phyloP scores from a whole-genome alignment of 176 grass and related monocot genomes.

The Triticum monococcum region DNA sequence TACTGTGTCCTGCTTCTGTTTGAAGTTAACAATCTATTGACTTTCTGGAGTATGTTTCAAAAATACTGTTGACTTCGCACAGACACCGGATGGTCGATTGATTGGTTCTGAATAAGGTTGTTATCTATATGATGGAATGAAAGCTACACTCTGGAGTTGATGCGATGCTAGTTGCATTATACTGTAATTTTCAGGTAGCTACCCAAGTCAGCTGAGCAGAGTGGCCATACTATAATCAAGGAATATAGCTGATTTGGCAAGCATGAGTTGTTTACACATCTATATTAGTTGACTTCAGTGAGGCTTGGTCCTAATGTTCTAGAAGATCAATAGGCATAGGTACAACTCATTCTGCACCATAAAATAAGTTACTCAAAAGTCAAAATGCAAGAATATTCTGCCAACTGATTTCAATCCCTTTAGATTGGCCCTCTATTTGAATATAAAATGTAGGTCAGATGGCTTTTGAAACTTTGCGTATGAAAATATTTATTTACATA shows the following conservation, averaged over 20 bases:
- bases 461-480: background rate
- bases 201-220: background rate
- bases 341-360: background rate
- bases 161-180: background rate
- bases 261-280: slow-evolving; percentile 19
- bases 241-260: slow-evolving; percentile 21
- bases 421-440: slow-evolving; percentile 8
- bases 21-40: background rate
- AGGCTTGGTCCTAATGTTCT: slow-evolving; percentile 1
- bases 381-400: slow-evolving; percentile 21
- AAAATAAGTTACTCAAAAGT: background rate
- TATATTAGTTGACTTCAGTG: slow-evolving; percentile 22
- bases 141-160: background rate
- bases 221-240: background rate
- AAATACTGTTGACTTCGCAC: slow-evolving; percentile 25
- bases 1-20: background rate
- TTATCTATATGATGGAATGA: background rate
- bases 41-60: background rate
- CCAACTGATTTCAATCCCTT: background rate
- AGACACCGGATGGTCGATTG: background rate
- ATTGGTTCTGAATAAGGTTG: slow-evolving; percentile 25
- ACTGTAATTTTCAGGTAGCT: background rate
- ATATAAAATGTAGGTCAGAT: slow-evolving; percentile 13
- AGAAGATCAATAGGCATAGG: slow-evolving; percentile 26
- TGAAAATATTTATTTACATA: background rate